Evolutionary conservation across 805 yeast genomes (phyloP), one percentile per base, ranked within the genome.

Genomic region (Wickerhamiella sorbophila): DNA sequence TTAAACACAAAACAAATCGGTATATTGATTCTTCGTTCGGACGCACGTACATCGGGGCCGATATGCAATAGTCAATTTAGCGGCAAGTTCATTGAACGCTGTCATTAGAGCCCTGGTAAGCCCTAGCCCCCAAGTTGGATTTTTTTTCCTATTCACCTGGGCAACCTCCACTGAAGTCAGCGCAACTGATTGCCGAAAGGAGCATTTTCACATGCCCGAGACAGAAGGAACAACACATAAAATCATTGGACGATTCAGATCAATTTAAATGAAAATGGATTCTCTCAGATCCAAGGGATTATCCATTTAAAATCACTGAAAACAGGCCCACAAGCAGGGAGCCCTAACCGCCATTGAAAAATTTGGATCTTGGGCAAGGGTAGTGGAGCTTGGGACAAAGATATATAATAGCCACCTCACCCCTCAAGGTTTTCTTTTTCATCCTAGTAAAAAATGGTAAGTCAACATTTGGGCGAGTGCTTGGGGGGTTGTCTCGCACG

Each of bases 351-450:
- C 12, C 22, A 16, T 24, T 36, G 38, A 36, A 36, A 36, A 36
- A n/a, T 36, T 36, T 36, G 21, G n/a, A 15, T n/a, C 8, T 15
- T 14, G 17, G 33, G 18, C 17, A 14, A 31, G 40, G 33, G 15
- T 38, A 15, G 18, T 20, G 31, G 16, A 6, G 8, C 29, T 4
- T 31, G 17, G 31, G 16, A 29, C 33, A 17, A 19, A 6, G 29
- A 12, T 21, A 31, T 36, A 24, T 36, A 36, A 36, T 24, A n/a
- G 24, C 38, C 31, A 18, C 19, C 17, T 16, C 31, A 15, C 41
- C 27, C 14, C 19, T 47, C 44, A 38, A 43, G 39, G 15, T 43
- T 46, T 33, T 49, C 49, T 36, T 49, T 22, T 34, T 50, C 50
- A 34, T 24, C 29, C 21, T 35, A 35, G 29, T 34, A 35, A 14